Base-by-base conservation (phyloP, 2,329 filamentous ascomycete genomes). In the Onygenales sp. region DNA sequence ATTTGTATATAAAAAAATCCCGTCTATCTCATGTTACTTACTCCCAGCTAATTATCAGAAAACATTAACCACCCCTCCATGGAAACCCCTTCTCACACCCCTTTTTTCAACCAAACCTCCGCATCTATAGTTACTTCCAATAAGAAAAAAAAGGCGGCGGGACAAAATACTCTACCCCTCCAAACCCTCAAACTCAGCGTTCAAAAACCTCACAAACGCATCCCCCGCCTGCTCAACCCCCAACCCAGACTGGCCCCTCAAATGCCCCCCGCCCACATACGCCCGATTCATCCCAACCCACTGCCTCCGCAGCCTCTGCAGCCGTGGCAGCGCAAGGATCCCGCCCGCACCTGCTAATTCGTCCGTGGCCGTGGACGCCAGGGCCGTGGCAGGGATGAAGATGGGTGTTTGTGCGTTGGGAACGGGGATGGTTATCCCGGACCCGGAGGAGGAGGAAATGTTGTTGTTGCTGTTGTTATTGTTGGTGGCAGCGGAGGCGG, bases 201-300 rank as follows among this genome's bases (percentile, higher is more conserved):
- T 74, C 56, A 76, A 59, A 61, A 74, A 75, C 52, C 68, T 62
- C 52, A 74, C 70, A 67, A 76, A 76, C 6, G 71, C 71, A 63
- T 72, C 70, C 1, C 65, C 65, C 11, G 74, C 63, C 55, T 71
- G 65, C 17, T 67, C 67, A 46, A 58, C 50, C 11, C 57, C 58
- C 50, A 74, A 56, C 7, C 61, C 60, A 8, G 68, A 65, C 49
- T 65, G 62, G 1, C 61, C 65, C 34, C 63, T 61, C 27, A 66
- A 66, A 61, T 72, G 67, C 7, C 67, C 64, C 43, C 63, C 62
- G 3, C 63, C 66, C 33, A 70, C 60, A 62, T 70, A 72, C 32
- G 63, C 63, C 46, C 73, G 61, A 55, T 76, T 74, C 54, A 75
- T 64, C 54, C 71, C 66, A 42, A 75, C 74, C 68, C 73, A 76